A percentile compares a stretch with the other conserved stretches of the same genome.
These are phyloP conservation scores for Salix viminalis DNA, from an alignment of 345 rosid species.

Conservation along the genomic window DNA sequence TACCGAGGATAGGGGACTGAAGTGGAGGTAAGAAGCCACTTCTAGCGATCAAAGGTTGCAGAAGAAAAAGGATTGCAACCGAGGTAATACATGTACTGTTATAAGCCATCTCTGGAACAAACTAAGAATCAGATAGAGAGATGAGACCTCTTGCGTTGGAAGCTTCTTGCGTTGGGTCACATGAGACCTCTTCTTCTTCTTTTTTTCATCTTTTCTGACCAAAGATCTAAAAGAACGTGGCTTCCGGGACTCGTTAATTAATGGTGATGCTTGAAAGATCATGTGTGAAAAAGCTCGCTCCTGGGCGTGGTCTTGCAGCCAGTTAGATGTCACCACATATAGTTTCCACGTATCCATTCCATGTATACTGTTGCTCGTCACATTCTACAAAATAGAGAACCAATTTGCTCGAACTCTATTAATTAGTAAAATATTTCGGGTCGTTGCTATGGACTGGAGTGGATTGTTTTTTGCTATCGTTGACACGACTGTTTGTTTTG, in stretches of 20 bases:
- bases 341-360: neutral
- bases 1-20: slow-evolving; percentile 24
- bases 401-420: neutral
- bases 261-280: neutral
- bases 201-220: neutral
- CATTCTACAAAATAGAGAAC: neutral
- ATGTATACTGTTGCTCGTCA: neutral
- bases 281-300: neutral
- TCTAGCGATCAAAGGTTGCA: slow-evolving; percentile 14
- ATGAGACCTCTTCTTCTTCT: neutral
- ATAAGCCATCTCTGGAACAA: slow-evolving; percentile 21
- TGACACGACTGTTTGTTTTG: too few relatives aligned
- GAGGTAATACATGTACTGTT: neutral
- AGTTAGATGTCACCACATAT: neutral
- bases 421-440: too few relatives aligned
- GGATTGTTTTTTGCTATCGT: too few relatives aligned
- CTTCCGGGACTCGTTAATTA: neutral
- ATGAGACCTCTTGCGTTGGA: neutral
- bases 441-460: too few relatives aligned
- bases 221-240: neutral
- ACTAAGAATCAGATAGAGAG: neutral
- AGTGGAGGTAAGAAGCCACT: slow-evolving; percentile 24
- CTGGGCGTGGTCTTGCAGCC: neutral
- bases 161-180: neutral
- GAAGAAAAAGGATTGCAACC: slow-evolving; percentile 17